Evolutionary conservation across 2,329 filamentous ascomycete genomes (phyloP).

Genomic region (Fusarium humuli): DNA sequence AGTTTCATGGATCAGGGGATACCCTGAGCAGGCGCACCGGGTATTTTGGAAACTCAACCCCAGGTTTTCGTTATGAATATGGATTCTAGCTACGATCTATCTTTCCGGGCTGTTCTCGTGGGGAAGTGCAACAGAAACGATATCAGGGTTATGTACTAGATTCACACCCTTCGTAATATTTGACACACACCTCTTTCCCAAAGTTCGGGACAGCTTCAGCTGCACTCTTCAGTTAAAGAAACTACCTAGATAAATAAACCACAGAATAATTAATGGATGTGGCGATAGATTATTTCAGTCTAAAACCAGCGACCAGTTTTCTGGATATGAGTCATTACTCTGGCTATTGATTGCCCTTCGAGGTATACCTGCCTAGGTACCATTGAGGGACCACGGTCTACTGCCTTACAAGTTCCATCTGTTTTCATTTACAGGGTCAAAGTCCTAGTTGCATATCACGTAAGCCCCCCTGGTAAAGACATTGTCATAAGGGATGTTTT

Average conservation of each 20-base stretch:
- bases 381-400: neutral
- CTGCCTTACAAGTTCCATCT: neutral
- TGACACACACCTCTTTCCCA: neutral
- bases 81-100: slow-evolving; percentile 16
- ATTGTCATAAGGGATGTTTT: neutral
- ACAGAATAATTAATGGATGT: neutral
- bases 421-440: neutral
- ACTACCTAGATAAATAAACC: neutral
- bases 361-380: neutral
- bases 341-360: neutral
- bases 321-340: neutral
- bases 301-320: neutral
- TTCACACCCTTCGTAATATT: neutral
- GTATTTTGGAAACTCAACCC: slow-evolving; percentile 3
- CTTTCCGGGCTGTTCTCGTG: slow-evolving; percentile 37
- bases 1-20: slow-evolving; percentile 2
- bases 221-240: neutral
- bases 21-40: neutral
- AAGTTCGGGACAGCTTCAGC: neutral
- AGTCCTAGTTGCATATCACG: neutral
- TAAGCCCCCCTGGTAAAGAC: neutral
- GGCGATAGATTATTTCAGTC: neutral
- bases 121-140: slow-evolving; percentile 25
- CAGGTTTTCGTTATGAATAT: slow-evolving; percentile 18
- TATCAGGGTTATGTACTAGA: neutral